Base-by-base conservation (phyloP, 2,329 filamentous ascomycete species). In the Beauveria bassiana region DNA sequence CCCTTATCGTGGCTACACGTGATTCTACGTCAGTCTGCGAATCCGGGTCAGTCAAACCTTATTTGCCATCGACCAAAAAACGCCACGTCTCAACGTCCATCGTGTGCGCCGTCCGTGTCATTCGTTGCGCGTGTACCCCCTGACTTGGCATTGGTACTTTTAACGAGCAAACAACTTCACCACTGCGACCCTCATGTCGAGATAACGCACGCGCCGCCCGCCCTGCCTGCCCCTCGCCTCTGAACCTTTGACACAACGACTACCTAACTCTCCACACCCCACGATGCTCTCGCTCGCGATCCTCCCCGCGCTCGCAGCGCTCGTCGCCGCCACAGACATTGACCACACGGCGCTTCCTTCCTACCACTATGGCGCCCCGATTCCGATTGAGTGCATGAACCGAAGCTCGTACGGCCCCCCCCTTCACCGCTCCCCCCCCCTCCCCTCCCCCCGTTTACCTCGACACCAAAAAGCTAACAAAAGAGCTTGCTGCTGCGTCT, bases 341-440 rank as follows among this genome's bases (percentile, higher is more conserved):
- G 69, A 68, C 47, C 77, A 79, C 62, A 74, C 78, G 63, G 70
- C 74, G 28, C 74, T 86, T 50, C 84, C 85, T 0, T 85, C 84
- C 31, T 87, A 87, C 69, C 82, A 84, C 68, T 88, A 87, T 69
- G 86, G 86, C 67, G 86, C 87, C 16, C 73, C 82, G 12, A 87
- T 91, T 64, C 79, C 81, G 43, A 86, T 91, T 22, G 86, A 87
- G 69, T 91, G 88, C 77, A 83, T 91, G 79, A 88, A 89, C 69
- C 81, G 88, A 63, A 89, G 85, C 73, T 83, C 86, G 87, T 90
- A 68, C 76, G 86, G 24, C 5, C 24, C 79, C n/a, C 7, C 79
- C n/a, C 7, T 38, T 40, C 16, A 34, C 31, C 31, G 31, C 31
- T 34, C 34, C 22, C 31, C 18, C 18, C 34, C 14, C 26, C 34